Base-by-base conservation (phyloP, 2,329 filamentous ascomycete species). In the Aureobasidium sp. region DNA sequence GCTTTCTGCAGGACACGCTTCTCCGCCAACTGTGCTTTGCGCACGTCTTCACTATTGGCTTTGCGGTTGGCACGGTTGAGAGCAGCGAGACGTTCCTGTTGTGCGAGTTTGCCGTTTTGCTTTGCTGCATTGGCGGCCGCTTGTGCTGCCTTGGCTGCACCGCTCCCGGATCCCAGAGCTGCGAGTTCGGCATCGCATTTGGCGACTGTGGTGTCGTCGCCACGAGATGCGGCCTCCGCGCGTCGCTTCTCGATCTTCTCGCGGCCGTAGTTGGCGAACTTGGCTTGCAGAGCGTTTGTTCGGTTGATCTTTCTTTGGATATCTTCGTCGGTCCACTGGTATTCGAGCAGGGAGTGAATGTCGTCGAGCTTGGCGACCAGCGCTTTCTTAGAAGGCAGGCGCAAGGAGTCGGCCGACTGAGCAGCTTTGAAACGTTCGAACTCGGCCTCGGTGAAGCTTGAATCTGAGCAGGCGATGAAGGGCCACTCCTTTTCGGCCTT, bases 391-490 rank as follows among this genome's bases (percentile, higher is more conserved):
- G 86, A 90, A 5, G 93, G 90, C 23, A 94, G 73, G 57, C 85
- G 80, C 59, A 90, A 79, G 63, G 84, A 84, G 57, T 95, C 90
- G 31, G 86, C 83, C 23, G 83, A 77, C 70, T 92, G 86, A 9
- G 85, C 86, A 61, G 86, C 83, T 67, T 88, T 87, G 74, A 90
- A 96, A 27, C 90, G 87, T 61, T 86, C 85, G 74, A 90, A 89
- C 71, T 99, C 94, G 55, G 80, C 77, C 82, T 94, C 64, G 10
- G 88, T 89, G 69, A 97, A 89, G 43, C 81, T 79, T 53, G 86
- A 84, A 71, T 96, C 92, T 0, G 94, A 97, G 70, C 93, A 92
- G 64, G 87, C 87, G 63, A 94, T 87, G 73, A 97, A 96, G 4
- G 92, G 91, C 75, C 91, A 96, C 37, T 92, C 85, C 71, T 87